Percentiles rank a stretch among this genome's conserved stretches.
phyloP scores from a whole-genome alignment of 306 rosid species.

The Lagenaria siceraria region DNA sequence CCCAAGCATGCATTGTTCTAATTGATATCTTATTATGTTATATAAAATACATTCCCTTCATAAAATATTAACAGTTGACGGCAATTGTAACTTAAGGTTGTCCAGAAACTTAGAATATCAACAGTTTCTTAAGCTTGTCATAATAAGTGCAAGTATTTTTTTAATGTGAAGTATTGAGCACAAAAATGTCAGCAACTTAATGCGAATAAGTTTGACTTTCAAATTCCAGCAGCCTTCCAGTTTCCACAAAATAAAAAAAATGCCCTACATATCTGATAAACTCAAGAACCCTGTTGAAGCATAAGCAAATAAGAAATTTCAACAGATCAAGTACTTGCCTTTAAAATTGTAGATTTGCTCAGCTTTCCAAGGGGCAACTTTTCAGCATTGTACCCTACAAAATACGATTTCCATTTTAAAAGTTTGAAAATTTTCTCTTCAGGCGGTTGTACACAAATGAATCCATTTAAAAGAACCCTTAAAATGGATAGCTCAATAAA shows the following conservation, averaged over 20 bases:
- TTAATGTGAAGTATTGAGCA: not conserved
- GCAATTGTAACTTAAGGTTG: not conserved
- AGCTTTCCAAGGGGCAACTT: slow-evolving; percentile 95
- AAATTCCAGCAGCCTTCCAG: slow-evolving; percentile 3
- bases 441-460: not conserved
- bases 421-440: not conserved
- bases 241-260: not conserved
- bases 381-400: slow-evolving; percentile 81
- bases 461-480: not conserved
- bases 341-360: slow-evolving; percentile 80
- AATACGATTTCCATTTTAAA: not conserved
- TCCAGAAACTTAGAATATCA: not conserved
- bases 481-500: not conserved
- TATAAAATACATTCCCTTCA: not conserved
- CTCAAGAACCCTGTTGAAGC: not conserved
- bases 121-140: not conserved
- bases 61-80: not conserved
- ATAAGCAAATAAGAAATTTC: slow-evolving; percentile 1
- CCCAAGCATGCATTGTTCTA: not conserved
- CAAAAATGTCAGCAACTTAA: not conserved
- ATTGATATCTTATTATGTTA: not conserved
- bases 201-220: not conserved
- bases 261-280: not conserved
- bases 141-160: not conserved
- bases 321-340: slow-evolving; percentile 31